These are phyloP conservation scores for Sphagnum magellanicum DNA, from an alignment of 228 moss, liverwort and hornwort species.

Conservation along the genomic window DNA sequence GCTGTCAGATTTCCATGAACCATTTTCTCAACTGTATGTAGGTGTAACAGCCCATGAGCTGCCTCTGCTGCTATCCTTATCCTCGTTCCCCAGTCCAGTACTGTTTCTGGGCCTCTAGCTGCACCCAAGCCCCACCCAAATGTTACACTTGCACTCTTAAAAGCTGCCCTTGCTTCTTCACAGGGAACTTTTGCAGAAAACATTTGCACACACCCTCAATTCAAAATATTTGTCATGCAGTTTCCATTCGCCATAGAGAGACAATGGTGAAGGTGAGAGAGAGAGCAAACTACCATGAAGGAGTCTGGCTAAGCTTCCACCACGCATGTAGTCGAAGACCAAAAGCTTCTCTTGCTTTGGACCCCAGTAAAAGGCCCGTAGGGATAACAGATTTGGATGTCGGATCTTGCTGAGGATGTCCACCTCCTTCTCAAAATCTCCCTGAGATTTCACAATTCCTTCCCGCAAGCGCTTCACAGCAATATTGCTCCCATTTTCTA, in stretches of 20 bases:
- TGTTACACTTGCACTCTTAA: no score
- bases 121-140: constrained; percentile 4
- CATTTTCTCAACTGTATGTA: constrained; percentile 71
- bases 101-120: constrained; percentile 86
- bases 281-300: constrained; percentile 56
- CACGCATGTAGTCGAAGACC: constrained; percentile 82
- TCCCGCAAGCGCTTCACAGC: constrained; percentile 91
- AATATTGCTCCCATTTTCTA: constrained; percentile 83
- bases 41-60: constrained; percentile 54
- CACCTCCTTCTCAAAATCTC: constrained; percentile 86
- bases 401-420: constrained; percentile 82
- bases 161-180: no score
- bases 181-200: no score
- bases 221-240: no score
- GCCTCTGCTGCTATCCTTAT: constrained; percentile 76
- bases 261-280: no score
- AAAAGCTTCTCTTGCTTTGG: constrained; percentile 95
- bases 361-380: constrained; percentile 89
- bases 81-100: constrained; percentile 74
- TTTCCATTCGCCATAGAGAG: no score
- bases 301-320: constrained; percentile 88
- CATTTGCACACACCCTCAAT: no score
- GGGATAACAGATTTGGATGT: constrained; percentile 70
- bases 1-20: constrained; percentile 87
- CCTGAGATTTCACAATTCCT: constrained; percentile 87